A percentile compares a stretch with the other conserved stretches of the same genome.
Evolutionary conservation across 1,284 basidiomycete species (phyloP).

Genomic region (Leccinum subspadiceum): DNA sequence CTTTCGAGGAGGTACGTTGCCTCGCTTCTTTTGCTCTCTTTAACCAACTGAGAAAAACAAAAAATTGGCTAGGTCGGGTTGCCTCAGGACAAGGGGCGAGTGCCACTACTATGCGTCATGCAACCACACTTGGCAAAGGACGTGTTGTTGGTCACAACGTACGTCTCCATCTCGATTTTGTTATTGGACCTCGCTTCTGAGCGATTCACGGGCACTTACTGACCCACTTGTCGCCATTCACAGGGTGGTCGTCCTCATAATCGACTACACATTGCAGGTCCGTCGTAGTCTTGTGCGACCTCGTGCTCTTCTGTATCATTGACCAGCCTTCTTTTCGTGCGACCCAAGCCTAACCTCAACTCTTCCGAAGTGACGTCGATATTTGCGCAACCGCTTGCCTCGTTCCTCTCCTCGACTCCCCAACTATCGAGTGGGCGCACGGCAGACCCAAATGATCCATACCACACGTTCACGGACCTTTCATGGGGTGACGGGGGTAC

Average conservation of each 20-base stretch:
- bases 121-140: constrained; percentile 76
- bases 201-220: not conserved
- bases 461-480: constrained; percentile 64
- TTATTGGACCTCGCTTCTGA: not conserved
- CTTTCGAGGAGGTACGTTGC: constrained; percentile 61
- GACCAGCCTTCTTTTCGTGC: not conserved
- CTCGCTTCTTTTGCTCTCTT: not conserved
- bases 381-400: constrained; percentile 78
- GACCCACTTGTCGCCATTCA: not conserved
- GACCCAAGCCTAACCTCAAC: constrained; percentile 72
- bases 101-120: constrained; percentile 71
- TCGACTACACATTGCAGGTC: constrained; percentile 68
- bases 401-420: constrained; percentile 67
- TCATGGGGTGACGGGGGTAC: constrained; percentile 35
- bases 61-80: constrained; percentile 67
- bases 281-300: constrained; percentile 16
- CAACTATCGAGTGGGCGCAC: constrained; percentile 52
- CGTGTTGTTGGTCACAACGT: constrained; percentile 78
- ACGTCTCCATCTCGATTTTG: constrained; percentile 29
- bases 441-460: constrained; percentile 34
- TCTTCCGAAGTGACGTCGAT: constrained; percentile 72
- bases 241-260: constrained; percentile 80
- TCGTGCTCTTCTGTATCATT: not conserved
- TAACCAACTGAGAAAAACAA: not conserved
- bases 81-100: constrained; percentile 61